Percentiles rank a stretch among this genome's conserved stretches.
These are phyloP conservation scores for Scytalidium lignicola DNA, from an alignment of 2,329 filamentous ascomycete genomes.

Conservation along the genomic window DNA sequence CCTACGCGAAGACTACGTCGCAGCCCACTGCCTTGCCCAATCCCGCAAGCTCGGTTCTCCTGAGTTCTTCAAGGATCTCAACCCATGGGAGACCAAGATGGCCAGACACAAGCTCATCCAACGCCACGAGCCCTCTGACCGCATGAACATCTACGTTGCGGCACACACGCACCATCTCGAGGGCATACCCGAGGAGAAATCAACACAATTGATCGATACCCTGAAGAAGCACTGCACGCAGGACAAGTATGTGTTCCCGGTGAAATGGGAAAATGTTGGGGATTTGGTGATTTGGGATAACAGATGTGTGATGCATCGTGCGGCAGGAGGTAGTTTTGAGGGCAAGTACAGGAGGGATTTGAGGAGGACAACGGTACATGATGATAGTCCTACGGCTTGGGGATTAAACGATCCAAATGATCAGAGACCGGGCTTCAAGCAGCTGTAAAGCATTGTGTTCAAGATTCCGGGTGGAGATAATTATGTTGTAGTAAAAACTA, in stretches of 20 bases:
- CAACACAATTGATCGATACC: constrained; percentile 28
- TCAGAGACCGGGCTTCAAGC: constrained; percentile 22
- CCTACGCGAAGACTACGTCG: constrained; percentile 36
- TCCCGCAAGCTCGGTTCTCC: constrained; percentile 45
- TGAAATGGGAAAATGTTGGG: constrained; percentile 42
- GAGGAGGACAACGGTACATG: constrained; percentile 52
- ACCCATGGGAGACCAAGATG: constrained; percentile 24
- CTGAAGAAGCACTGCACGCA: constrained; percentile 42
- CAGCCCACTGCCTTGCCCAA: constrained; percentile 43
- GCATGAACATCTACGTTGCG: constrained; percentile 47
- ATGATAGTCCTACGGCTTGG: constrained; percentile 35
- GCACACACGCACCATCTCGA: constrained; percentile 48
- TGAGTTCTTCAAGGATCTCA: constrained; percentile 38
- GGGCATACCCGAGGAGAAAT: constrained; percentile 31
- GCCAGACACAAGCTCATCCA: constrained; percentile 42
- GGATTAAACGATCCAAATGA: constrained; percentile 33
- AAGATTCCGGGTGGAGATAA: not conserved
- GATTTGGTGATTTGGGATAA: constrained; percentile 58
- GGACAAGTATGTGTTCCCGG: constrained; percentile 38
- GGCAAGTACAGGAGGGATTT: constrained; percentile 47
- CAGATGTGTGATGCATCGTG: constrained; percentile 49
- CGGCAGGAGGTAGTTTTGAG: constrained; percentile 41
- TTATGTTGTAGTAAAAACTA: not conserved
- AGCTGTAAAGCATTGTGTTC: not conserved
- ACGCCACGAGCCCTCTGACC: constrained; percentile 42